These are phyloP conservation scores for Wickerhamiella pararugosa DNA, from an alignment of 1,139 yeast genomes.

Conservation along the genomic window DNA sequence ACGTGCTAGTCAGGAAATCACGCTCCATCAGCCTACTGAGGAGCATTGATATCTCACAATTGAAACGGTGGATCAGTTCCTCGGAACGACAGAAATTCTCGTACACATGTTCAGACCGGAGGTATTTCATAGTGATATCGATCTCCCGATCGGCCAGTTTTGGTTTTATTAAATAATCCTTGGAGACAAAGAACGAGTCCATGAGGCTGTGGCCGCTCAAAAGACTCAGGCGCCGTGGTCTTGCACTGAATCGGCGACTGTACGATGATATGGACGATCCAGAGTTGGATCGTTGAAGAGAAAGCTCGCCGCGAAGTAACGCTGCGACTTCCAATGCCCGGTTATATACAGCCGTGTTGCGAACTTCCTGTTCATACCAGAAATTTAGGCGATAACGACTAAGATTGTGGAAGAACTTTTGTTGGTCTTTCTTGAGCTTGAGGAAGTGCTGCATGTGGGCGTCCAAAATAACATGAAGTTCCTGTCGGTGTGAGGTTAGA, in stretches of 20 bases:
- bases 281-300: constrained; percentile 11
- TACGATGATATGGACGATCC: constrained; percentile 15
- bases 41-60: constrained; percentile 24
- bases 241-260: constrained; percentile 18
- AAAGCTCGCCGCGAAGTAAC: constrained; percentile 11
- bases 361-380: constrained; percentile 25
- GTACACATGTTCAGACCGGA: constrained; percentile 23
- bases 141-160: constrained; percentile 26
- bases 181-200: constrained; percentile 22
- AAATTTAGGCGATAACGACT: constrained; percentile 18
- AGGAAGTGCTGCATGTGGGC: neutral
- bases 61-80: constrained; percentile 25
- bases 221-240: constrained; percentile 20
- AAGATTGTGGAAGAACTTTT: constrained; percentile 5
- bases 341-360: constrained; percentile 19
- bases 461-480: constrained; percentile 1
- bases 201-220: constrained; percentile 14
- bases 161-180: constrained; percentile 20
- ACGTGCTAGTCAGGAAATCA: constrained; percentile 11
- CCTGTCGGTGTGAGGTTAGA: constrained; percentile 1
- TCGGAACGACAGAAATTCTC: constrained; percentile 24
- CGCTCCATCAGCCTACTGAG: constrained; percentile 22
- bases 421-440: neutral
- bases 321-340: constrained; percentile 21
- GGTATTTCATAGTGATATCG: constrained; percentile 22